phyloP scores from a whole-genome alignment of 805 yeast species.

The Teunomyces barrocoloradensis region DNA sequence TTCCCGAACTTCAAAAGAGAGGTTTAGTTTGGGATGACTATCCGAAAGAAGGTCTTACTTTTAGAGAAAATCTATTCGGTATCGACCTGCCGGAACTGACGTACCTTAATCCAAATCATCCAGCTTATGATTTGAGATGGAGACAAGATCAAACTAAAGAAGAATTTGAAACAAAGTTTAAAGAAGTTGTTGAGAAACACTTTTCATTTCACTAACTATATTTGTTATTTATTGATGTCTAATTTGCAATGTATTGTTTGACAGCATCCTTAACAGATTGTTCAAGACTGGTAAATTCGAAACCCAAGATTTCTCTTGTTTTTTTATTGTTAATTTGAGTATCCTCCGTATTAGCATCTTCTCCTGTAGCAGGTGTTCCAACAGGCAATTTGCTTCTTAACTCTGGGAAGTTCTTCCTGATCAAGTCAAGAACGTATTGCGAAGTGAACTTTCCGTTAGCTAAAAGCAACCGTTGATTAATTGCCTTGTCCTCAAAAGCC shows the following conservation, averaged over 20 bases:
- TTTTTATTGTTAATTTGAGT: conserved; percentile 13
- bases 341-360: not conserved
- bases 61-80: conserved; percentile 25
- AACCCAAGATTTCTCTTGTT: conserved; percentile 20
- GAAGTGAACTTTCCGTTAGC: conserved; percentile 11
- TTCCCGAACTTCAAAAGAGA: conserved; percentile 1
- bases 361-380: conserved; percentile 12
- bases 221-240: not conserved
- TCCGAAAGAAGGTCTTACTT: conserved; percentile 2
- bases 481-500: conserved; percentile 12
- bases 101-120: conserved; percentile 2
- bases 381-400: not conserved
- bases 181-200: not conserved
- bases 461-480: not conserved
- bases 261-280: conserved; percentile 22
- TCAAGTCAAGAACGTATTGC: conserved; percentile 19
- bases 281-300: conserved; percentile 17
- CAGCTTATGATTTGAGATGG: conserved; percentile 25
- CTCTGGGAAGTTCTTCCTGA: not conserved
- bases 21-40: conserved; percentile 6
- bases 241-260: conserved; percentile 11
- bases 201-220: conserved; percentile 1
- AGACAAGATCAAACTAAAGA: conserved; percentile 22
- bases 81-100: conserved; percentile 16
- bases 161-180: conserved; percentile 19